Conservation (phyloP, 768 basidiomycete genomes). For the Lentinula sp. region DNA sequence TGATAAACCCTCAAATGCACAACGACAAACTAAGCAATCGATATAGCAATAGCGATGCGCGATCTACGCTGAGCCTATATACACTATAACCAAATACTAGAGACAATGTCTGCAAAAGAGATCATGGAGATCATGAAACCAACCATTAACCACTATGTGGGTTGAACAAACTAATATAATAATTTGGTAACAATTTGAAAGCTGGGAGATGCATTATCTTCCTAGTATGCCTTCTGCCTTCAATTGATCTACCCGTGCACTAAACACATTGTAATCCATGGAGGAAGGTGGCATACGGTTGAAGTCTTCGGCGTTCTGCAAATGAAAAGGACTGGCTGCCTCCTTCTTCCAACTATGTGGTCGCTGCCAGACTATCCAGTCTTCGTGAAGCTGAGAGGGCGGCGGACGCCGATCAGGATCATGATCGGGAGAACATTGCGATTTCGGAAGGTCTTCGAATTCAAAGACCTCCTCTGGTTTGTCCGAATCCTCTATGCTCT, state of each 20-base stretch:
- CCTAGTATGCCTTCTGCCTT: neutral
- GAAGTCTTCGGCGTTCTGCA: neutral
- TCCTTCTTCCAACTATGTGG: neutral
- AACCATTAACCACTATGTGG: too few relatives aligned
- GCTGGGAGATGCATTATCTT: neutral
- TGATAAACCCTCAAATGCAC: too few relatives aligned
- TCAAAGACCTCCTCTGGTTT: neutral
- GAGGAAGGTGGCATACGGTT: neutral
- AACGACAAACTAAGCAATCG: too few relatives aligned
- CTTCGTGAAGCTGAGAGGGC: neutral
- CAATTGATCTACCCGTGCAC: neutral
- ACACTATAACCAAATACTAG: too few relatives aligned
- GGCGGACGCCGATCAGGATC: neutral
- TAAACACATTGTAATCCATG: neutral
- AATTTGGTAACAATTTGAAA: neutral
- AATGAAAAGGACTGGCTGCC: neutral
- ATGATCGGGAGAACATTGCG: neutral
- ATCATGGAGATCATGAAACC: too few relatives aligned
- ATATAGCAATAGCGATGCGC: too few relatives aligned
- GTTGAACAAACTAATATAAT: neutral
- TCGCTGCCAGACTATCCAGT: slow-evolving; percentile 1
- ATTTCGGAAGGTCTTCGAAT: neutral
- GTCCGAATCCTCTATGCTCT: neutral
- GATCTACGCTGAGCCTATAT: too few relatives aligned
- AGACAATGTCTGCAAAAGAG: too few relatives aligned